Percentiles rank a stretch among this genome's conserved stretches.
Conservation (phyloP, 345 rosid genomes). For the Cardiospermum halicacabum region DNA sequence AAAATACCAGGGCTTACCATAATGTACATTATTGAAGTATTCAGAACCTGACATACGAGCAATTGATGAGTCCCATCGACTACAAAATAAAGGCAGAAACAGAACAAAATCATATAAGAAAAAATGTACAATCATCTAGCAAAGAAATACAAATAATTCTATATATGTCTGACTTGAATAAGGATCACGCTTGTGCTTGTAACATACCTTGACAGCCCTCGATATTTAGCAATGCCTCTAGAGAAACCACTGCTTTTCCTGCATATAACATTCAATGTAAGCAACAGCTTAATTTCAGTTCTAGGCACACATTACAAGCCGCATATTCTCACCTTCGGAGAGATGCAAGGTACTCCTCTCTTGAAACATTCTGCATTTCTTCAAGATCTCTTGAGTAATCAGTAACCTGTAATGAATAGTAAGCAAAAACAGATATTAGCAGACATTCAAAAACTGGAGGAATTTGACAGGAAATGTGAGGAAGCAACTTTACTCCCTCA, state of each 20-base stretch:
- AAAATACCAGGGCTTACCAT: constrained; percentile 41
- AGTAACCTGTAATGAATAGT: constrained; percentile 51
- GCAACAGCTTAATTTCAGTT: constrained; percentile 17
- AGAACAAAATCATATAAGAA: constrained; percentile 7
- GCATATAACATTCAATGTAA: constrained; percentile 35
- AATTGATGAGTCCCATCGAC: constrained; percentile 83
- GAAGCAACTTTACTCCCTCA: neutral
- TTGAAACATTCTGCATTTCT: constrained; percentile 93
- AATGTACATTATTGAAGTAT: constrained; percentile 59
- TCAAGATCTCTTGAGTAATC: constrained; percentile 95
- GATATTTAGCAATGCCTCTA: constrained; percentile 88
- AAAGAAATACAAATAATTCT: neutral
- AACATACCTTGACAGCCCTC: constrained; percentile 84
- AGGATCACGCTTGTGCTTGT: constrained; percentile 5
- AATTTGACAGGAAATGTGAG: neutral
- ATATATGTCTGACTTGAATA: neutral
- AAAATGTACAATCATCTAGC: constrained; percentile 9
- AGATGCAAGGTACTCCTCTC: constrained; percentile 95
- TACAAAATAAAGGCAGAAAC: constrained; percentile 24
- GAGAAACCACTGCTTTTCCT: constrained; percentile 98
- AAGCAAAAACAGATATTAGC: neutral
- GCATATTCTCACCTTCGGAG: constrained; percentile 63
- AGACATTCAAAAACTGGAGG: neutral
- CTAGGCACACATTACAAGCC: constrained; percentile 8
- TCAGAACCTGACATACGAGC: constrained; percentile 80